These are phyloP conservation scores for Papilionanthe hybrid DNA, from an alignment of 116 monocot genomes.

Conservation along the genomic window DNA sequence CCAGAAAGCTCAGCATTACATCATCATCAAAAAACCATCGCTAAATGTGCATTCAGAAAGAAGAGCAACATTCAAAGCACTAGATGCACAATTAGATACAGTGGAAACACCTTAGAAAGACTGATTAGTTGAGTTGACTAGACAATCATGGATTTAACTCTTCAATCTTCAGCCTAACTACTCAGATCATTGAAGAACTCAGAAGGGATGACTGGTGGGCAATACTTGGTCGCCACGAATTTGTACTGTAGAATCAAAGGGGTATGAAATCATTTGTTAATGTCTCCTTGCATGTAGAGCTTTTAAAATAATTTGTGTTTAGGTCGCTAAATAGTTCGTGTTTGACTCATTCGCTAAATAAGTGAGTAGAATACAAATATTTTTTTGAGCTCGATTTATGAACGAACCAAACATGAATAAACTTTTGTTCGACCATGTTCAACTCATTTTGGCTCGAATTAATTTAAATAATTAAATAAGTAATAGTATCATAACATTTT, in stretches of 20 bases:
- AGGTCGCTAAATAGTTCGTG: no score
- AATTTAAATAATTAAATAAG: no score
- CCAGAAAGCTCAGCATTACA: background rate
- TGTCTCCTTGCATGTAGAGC: background rate
- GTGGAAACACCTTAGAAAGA: background rate
- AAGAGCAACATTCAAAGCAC: background rate
- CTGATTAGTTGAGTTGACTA: background rate
- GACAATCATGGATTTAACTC: background rate
- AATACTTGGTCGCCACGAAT: slow-evolving; percentile 86
- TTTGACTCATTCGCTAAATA: no score
- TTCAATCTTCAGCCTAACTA: background rate
- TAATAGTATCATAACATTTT: no score
- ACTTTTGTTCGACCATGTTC: no score
- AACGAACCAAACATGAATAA: no score
- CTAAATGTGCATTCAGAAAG: background rate
- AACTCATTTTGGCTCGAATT: no score
- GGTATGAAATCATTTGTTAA: background rate
- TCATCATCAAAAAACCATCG: slow-evolving; percentile 2
- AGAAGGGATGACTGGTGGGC: slow-evolving; percentile 59
- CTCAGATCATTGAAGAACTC: slow-evolving; percentile 52
- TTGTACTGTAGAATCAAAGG: slow-evolving; percentile 53
- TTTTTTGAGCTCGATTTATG: no score
- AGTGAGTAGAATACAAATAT: no score
- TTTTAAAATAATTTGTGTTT: no score
- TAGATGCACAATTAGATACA: background rate